These are phyloP conservation scores for Candida ascalaphidarum DNA, from an alignment of 805 yeast species.

Conservation along the genomic window DNA sequence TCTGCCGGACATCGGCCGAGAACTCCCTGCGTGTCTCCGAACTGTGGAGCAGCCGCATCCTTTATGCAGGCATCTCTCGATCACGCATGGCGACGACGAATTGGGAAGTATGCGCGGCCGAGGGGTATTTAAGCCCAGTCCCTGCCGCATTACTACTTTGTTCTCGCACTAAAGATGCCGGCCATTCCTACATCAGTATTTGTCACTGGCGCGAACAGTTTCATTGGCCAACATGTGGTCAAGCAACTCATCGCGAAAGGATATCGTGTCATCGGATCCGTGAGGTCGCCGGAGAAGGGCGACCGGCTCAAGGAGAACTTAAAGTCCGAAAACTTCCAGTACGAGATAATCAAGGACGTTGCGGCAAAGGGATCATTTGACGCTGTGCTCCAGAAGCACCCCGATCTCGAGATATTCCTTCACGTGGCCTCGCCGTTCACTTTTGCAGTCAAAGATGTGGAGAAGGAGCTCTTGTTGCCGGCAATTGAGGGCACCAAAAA, in stretches of 20 bases:
- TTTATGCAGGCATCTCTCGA: too few relatives aligned
- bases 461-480: slow-evolving; percentile 6
- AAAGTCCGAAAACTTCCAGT: slow-evolving; percentile 12
- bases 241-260: slow-evolving; percentile 26
- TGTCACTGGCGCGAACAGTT: slow-evolving; percentile 45
- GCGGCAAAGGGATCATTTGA: slow-evolving; percentile 5
- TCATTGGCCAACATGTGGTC: slow-evolving; percentile 37
- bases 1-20: too few relatives aligned
- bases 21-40: too few relatives aligned
- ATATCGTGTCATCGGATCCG: slow-evolving; percentile 37
- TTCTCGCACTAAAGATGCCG: too few relatives aligned
- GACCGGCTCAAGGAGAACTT: slow-evolving; percentile 11
- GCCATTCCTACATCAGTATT: too few relatives aligned
- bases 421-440: slow-evolving; percentile 8
- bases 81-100: too few relatives aligned
- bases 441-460: slow-evolving; percentile 4
- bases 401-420: slow-evolving; percentile 6
- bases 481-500: slow-evolving; percentile 4
- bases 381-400: slow-evolving; percentile 6
- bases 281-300: slow-evolving; percentile 31
- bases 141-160: too few relatives aligned
- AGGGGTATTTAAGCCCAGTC: too few relatives aligned
- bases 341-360: slow-evolving; percentile 5
- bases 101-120: too few relatives aligned
- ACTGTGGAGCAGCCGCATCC: too few relatives aligned